Conservation (phyloP, 768 basidiomycete species). For the Austroboletus eburneus region DNA sequence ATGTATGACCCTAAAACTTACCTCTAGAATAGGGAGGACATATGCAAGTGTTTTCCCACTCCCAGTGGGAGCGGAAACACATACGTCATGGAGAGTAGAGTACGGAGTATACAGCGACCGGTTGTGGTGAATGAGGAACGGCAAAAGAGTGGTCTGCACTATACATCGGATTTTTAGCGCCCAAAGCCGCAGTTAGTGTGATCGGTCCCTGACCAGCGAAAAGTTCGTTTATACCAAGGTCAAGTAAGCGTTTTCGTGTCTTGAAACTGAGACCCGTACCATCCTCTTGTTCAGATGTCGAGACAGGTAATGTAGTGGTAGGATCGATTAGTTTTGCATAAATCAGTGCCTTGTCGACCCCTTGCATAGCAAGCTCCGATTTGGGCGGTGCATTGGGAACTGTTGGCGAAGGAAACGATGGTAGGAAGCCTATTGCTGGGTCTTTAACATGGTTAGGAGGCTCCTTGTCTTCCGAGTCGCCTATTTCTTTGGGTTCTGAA, state of each 20-base stretch:
- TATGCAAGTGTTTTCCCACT: slow-evolving; percentile 99
- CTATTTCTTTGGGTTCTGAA: neutral
- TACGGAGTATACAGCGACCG: slow-evolving; percentile 61
- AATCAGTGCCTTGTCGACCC: slow-evolving; percentile 69
- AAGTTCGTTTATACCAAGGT: slow-evolving; percentile 78
- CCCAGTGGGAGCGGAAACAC: slow-evolving; percentile 95
- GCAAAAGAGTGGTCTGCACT: slow-evolving; percentile 90
- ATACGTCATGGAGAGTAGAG: slow-evolving; percentile 70
- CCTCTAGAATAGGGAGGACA: slow-evolving; percentile 88
- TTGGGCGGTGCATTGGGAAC: slow-evolving; percentile 68
- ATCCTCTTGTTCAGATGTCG: slow-evolving; percentile 33
- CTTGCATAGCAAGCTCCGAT: slow-evolving; percentile 68
- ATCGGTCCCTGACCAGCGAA: slow-evolving; percentile 68
- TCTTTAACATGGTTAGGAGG: slow-evolving; percentile 2
- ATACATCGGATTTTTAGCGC: slow-evolving; percentile 16
- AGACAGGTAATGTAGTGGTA: slow-evolving; percentile 41
- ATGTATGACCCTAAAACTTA: slow-evolving; percentile 23
- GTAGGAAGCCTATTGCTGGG: slow-evolving; percentile 40
- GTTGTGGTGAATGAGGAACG: slow-evolving; percentile 62
- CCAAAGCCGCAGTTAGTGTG: neutral
- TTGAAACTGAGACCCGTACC: slow-evolving; percentile 52
- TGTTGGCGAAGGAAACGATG: slow-evolving; percentile 65
- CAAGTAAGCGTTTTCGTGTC: slow-evolving; percentile 58
- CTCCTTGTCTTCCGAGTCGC: slow-evolving; percentile 1
- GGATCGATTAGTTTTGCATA: slow-evolving; percentile 69